Evolutionary conservation across 2,329 filamentous ascomycete genomes (phyloP), one percentile per base, ranked within the genome.

Genomic region (Capronia coronata): DNA sequence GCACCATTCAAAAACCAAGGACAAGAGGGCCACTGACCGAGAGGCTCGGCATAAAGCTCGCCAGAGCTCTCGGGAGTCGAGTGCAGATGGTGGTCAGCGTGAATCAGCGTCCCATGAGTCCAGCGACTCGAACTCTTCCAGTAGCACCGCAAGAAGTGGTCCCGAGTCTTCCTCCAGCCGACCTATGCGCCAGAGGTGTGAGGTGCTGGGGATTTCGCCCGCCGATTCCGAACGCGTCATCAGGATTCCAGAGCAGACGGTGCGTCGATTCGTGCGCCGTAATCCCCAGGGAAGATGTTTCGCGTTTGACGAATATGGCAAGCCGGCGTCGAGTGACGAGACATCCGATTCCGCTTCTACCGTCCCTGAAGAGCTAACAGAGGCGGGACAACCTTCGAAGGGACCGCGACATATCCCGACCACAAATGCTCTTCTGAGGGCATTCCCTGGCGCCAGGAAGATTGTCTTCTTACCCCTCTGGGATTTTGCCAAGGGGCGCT

Each of bases 261-360:
- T 77, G 1, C 59, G 64, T 1, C 63, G 62, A 1, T 65, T 77
- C 4, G 59, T 76, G 1, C 66, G 66, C 10, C 63, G 68, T 1
- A 72, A 77, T 48, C 74, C 74, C 0, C 60, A 64, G 7, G 75
- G 75, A 0, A 69, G 69, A 42, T 65, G 75, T 82, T 67, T 79
- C 81, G 62, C 90, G 90, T 71, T 87, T 91, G 40, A 88, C 90
- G 22, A 95, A 77, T 66, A 96, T 95, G 50, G 75, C 80, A 55
- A 96, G 75, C 48, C 75, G 70, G 2, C 86, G 90, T 48, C 93
- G 89, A 59, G 85, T 80, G 60, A 90, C 81, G 30, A 97, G 76
- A 63, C 59, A 37, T 57, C 57, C n/a, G 62, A 59, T 5, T 54
- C 51, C 29, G 38, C 34, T 22, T 23, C 43, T n/a, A 56, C 59